Conservation (phyloP, 768 basidiomycete genomes). For the Tylopilus plumbeoviolaceoides region DNA sequence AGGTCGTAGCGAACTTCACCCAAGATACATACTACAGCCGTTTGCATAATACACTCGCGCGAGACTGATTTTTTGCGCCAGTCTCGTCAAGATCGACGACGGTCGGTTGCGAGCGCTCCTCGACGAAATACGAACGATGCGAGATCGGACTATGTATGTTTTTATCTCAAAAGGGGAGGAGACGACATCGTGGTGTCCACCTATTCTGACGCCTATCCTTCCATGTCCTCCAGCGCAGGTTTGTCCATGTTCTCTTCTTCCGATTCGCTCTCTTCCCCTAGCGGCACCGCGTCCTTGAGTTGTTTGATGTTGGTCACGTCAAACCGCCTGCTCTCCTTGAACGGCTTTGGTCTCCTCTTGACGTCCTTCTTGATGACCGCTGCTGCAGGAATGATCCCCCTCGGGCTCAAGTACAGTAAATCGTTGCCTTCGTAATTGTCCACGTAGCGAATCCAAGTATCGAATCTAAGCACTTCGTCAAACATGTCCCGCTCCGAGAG, state of each 20-base stretch:
- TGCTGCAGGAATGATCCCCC: slow-evolving; percentile 68
- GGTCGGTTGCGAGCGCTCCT: slow-evolving; percentile 77
- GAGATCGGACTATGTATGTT: slow-evolving; percentile 33
- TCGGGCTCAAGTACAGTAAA: slow-evolving; percentile 70
- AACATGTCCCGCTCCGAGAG: background rate
- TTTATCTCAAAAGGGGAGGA: background rate
- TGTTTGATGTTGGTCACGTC: slow-evolving; percentile 48
- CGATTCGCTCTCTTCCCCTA: slow-evolving; percentile 41
- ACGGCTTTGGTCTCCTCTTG: slow-evolving; percentile 52
- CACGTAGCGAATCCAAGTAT: slow-evolving; percentile 76
- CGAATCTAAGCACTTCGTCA: slow-evolving; percentile 49
- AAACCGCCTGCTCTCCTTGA: slow-evolving; percentile 65
- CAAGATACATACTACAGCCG: no score
- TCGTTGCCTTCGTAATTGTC: slow-evolving; percentile 77
- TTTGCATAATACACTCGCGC: no score
- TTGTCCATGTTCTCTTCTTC: slow-evolving; percentile 42
- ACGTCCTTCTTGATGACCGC: slow-evolving; percentile 62
- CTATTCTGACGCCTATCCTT: slow-evolving; percentile 32
- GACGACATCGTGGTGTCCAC: background rate
- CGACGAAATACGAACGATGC: slow-evolving; percentile 85
- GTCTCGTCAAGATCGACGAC: slow-evolving; percentile 85
- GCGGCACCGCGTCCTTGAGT: slow-evolving; percentile 23
- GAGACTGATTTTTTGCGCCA: slow-evolving; percentile 28
- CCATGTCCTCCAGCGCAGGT: slow-evolving; percentile 46
- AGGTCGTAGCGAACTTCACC: no score